phyloP scores from a whole-genome alignment of 2,329 filamentous ascomycete species.

The Aspergillus persii region DNA sequence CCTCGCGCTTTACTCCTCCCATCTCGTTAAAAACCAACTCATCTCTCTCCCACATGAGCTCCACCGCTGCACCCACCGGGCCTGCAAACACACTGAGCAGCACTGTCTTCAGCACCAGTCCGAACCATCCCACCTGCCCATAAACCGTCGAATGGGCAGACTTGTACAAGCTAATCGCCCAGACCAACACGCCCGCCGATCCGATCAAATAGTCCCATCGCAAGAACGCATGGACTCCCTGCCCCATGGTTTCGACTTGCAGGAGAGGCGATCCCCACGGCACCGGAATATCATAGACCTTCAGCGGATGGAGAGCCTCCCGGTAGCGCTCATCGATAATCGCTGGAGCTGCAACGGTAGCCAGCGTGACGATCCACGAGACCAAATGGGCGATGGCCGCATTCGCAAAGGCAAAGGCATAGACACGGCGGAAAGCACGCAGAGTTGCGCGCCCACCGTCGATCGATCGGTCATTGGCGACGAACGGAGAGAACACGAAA shows the following conservation, averaged over 20 bases:
- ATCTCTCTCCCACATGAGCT: constrained; percentile 52
- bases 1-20: constrained; percentile 33
- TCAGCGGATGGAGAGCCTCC: constrained; percentile 36
- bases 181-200: constrained; percentile 43
- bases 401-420: constrained; percentile 42
- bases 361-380: constrained; percentile 41
- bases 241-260: constrained; percentile 34
- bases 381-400: constrained; percentile 42
- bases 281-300: constrained; percentile 38
- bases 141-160: constrained; percentile 28
- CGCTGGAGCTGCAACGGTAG: constrained; percentile 36
- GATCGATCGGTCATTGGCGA: constrained; percentile 21
- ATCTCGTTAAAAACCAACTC: constrained; percentile 40
- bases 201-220: constrained; percentile 52
- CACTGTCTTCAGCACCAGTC: constrained; percentile 34
- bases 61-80: constrained; percentile 45
- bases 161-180: constrained; percentile 42
- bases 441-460: constrained; percentile 26
- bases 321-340: constrained; percentile 34
- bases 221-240: constrained; percentile 47
- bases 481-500: constrained; percentile 23
- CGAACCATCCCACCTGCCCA: constrained; percentile 23
- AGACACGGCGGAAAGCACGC: constrained; percentile 37
- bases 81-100: constrained; percentile 40
- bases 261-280: constrained; percentile 30